Percentiles rank a stretch among this genome's conserved stretches.
These are phyloP conservation scores for Phytophthora citrophthora DNA, from an alignment of 352 stramenopile species.

Conservation along the genomic window DNA sequence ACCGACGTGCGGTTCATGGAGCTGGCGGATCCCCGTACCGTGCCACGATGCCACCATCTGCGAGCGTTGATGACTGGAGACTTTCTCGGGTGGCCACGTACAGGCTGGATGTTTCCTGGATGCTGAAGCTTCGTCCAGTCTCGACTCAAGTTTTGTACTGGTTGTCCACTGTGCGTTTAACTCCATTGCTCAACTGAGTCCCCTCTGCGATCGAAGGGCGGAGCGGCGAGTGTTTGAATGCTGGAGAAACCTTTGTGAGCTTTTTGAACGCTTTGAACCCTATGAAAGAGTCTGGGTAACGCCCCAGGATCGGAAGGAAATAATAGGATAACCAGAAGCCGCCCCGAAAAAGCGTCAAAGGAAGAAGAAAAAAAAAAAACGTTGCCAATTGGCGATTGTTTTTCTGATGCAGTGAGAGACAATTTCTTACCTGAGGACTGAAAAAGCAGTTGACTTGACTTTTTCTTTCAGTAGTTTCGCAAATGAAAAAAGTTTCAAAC, in stretches of 20 bases:
- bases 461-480: constrained; percentile 5
- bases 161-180: constrained; percentile 27
- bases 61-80: constrained; percentile 13
- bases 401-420: constrained; percentile 1
- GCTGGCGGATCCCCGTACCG: constrained; percentile 14
- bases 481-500: constrained; percentile 3
- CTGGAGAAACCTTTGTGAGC: constrained; percentile 12
- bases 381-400: constrained; percentile 7
- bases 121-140: constrained; percentile 17
- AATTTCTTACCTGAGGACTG: constrained; percentile 15
- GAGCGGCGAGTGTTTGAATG: constrained; percentile 39
- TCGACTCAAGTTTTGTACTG: constrained; percentile 35
- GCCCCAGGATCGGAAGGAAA: constrained; percentile 19
- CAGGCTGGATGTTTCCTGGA: constrained; percentile 19
- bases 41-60: constrained; percentile 39
- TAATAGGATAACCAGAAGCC: constrained; percentile 20
- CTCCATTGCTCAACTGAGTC: constrained; percentile 33
- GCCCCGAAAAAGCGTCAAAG: constrained; percentile 30
- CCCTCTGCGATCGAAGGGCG: constrained; percentile 44
- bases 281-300: constrained; percentile 27
- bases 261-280: constrained; percentile 15
- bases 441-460: constrained; percentile 11
- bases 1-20: constrained; percentile 37
- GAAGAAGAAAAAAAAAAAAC: constrained; percentile 9
- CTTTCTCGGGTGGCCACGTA: constrained; percentile 35